Base-by-base conservation (phyloP, 2,329 filamentous ascomycete genomes). In the Conoideocrella luteorostrata region DNA sequence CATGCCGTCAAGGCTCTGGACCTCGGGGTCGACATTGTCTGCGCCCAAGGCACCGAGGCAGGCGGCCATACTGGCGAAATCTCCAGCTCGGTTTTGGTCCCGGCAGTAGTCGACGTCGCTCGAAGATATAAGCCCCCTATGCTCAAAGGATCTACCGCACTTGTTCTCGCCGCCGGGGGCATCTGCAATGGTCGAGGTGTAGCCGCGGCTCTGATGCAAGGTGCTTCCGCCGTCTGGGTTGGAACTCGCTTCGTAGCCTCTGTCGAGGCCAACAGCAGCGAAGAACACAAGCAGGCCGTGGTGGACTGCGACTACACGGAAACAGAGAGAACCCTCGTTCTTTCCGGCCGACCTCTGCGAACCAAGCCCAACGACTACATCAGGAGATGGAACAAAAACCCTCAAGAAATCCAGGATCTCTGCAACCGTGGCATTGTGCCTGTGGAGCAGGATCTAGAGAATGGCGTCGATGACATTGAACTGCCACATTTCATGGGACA, bases 401-500 rank as follows among this genome's bases (percentile, higher is more conserved):
- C 88, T 0, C 73, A 82, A 34, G 81, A 84, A 63, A 86, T 96
- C 56, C 80, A 76, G 66, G 75, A 79, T 62, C 69, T 96, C 60
- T 90, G 85, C 28, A 80, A 83, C 28, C 70, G 74, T 52, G 91
- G 91, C 1, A 67, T 95, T 23, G 83, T 94, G 48, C 91, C 91
- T 1, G 71, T 96, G 50, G 79, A 84, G 66, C 74, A 87, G 58
- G 91, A 97, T 59, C 71, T 95, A 56, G 87, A 95, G 39, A 75
- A 88, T 43, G 86, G 84, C 1, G 47, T 35, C 21, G 83, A 82
- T 44, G 88, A 95, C 32, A 70, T 95, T 12, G 91, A 96, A 58
- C 71, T 86, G 44, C 91, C 91, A 11, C 89, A 91, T 64, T 61
- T 96, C 57, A 96, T 96, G 91, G 91, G 91, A 1, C 88, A 95